Percentiles rank a stretch among this genome's conserved stretches.
These are phyloP conservation scores for Fusarium illudens DNA, from an alignment of 2,329 filamentous ascomycete genomes.

Conservation along the genomic window DNA sequence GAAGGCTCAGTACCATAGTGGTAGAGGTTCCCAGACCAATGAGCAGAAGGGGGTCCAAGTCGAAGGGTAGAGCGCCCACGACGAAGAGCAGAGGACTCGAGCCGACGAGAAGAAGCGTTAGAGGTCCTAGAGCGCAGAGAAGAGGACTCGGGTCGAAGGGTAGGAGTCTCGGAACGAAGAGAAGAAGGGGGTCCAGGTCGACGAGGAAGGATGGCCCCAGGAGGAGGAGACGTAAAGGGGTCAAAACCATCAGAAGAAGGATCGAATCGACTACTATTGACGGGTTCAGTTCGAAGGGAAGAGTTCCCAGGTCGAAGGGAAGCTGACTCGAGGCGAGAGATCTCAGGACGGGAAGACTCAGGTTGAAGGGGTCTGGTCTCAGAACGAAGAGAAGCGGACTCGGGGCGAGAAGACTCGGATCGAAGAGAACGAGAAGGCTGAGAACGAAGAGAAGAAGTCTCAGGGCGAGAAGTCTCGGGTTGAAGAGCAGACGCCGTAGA, in stretches of 20 bases:
- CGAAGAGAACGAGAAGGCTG: background rate
- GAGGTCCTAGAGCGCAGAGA: background rate
- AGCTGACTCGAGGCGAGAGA: background rate
- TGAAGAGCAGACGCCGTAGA: too few relatives aligned
- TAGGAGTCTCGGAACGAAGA: background rate
- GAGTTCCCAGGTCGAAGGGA: background rate
- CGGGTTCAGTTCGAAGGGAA: too few relatives aligned
- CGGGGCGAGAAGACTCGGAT: background rate
- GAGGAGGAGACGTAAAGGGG: too few relatives aligned
- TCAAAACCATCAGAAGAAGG: too few relatives aligned
- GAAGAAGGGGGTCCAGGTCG: background rate
- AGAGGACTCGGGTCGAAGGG: background rate
- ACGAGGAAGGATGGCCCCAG: background rate
- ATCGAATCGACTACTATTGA: too few relatives aligned
- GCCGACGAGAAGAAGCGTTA: background rate
- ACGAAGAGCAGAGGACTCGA: too few relatives aligned
- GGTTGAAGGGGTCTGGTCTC: background rate
- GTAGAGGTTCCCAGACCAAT: too few relatives aligned
- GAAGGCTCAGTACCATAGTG: too few relatives aligned
- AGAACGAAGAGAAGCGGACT: background rate
- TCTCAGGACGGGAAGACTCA: background rate
- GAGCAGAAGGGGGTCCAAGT: too few relatives aligned
- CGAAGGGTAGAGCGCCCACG: too few relatives aligned
- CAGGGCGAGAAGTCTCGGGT: too few relatives aligned
- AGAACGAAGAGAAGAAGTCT: background rate